phyloP scores from a whole-genome alignment of 1,139 yeast genomes.

The Ogataea hybrid region DNA sequence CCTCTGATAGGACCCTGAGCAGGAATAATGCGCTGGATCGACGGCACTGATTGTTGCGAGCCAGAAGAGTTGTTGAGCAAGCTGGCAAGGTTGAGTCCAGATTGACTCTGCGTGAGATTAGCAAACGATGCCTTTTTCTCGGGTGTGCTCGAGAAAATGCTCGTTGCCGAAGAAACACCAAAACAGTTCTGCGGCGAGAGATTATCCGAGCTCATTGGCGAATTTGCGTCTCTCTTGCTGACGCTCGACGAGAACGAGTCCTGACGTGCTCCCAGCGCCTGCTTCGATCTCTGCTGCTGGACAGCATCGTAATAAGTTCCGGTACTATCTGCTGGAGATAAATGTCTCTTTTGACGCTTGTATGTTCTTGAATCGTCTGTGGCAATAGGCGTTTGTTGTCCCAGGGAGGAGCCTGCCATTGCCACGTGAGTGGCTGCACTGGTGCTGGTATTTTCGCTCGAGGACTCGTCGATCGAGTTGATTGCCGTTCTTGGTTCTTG shows the following conservation, averaged over 20 bases:
- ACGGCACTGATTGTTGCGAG: constrained; percentile 32
- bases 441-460: constrained; percentile 43
- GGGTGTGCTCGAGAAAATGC: constrained; percentile 31
- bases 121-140: constrained; percentile 21
- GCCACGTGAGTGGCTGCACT: constrained; percentile 23
- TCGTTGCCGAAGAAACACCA: constrained; percentile 30
- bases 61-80: constrained; percentile 11
- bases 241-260: constrained; percentile 17
- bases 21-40: constrained; percentile 84
- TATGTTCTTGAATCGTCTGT: constrained; percentile 20
- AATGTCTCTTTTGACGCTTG: constrained; percentile 40
- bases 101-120: constrained; percentile 5
- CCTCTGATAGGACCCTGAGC: constrained; percentile 95
- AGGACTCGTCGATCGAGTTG: constrained; percentile 65
- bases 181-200: constrained; percentile 30
- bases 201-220: constrained; percentile 35
- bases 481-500: constrained; percentile 26
- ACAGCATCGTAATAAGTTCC: constrained; percentile 28
- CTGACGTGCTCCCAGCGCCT: constrained; percentile 15
- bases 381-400: constrained; percentile 4
- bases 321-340: constrained; percentile 29
- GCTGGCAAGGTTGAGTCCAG: constrained; percentile 3
- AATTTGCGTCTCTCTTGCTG: constrained; percentile 28
- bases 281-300: constrained; percentile 24
- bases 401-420: constrained; percentile 7